Percentiles rank a stretch among this genome's conserved stretches.
Evolutionary conservation across 495 filamentous ascomycete species (phyloP).

Genomic region (Aspergillus panamensis): DNA sequence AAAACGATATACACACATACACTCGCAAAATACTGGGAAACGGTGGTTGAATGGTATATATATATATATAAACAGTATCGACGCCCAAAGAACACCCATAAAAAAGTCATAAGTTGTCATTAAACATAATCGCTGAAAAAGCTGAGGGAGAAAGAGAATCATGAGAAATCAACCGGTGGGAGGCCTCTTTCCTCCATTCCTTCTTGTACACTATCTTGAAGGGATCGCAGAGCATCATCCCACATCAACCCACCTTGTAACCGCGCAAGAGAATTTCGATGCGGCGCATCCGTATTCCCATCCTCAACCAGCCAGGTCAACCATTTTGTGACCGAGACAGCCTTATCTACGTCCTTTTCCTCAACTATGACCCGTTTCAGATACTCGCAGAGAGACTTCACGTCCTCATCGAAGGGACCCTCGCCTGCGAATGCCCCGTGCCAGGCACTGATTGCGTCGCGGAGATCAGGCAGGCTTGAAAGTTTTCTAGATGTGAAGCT

Average conservation of each 20-base stretch:
- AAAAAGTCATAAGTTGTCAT: neutral
- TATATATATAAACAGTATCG: too few relatives aligned
- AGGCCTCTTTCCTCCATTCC: conserved; percentile 63
- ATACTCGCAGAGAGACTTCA: conserved; percentile 66
- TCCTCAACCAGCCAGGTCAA: conserved; percentile 66
- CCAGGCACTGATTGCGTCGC: conserved; percentile 65
- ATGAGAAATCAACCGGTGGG: conserved; percentile 53
- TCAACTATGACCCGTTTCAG: conserved; percentile 63
- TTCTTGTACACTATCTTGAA: conserved; percentile 57
- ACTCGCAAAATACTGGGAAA: too few relatives aligned
- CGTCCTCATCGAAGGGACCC: conserved; percentile 73
- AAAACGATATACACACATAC: too few relatives aligned
- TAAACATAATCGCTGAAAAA: neutral
- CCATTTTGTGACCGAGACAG: conserved; percentile 64
- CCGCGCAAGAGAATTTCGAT: neutral
- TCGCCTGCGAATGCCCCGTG: conserved; percentile 58
- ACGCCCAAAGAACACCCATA: neutral
- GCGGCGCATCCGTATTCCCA: conserved; percentile 17
- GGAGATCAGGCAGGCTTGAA: conserved; percentile 51
- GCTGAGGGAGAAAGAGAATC: neutral
- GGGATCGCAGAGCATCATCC: conserved; percentile 48
- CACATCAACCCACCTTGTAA: conserved; percentile 31
- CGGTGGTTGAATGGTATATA: too few relatives aligned
- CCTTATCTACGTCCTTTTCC: conserved; percentile 75
- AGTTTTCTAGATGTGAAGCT: conserved; percentile 64